Conservation (phyloP, 768 basidiomycete species). For the Boletus vinaceobasis region DNA sequence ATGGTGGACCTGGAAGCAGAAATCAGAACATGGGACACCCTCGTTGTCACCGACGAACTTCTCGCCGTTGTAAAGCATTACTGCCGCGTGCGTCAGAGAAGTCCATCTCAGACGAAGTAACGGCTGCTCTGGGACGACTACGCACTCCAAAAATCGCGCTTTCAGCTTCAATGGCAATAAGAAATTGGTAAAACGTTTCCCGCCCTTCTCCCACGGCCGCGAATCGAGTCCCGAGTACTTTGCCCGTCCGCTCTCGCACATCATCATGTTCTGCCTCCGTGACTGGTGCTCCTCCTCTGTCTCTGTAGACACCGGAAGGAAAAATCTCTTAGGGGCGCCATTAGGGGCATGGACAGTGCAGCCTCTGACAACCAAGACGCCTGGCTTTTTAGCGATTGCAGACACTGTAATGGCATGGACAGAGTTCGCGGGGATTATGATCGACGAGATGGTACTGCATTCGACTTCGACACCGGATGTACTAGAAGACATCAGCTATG, state of each 20-base stretch:
- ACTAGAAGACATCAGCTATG: constrained; percentile 39
- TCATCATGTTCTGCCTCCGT: constrained; percentile 54
- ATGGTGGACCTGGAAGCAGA: constrained; percentile 62
- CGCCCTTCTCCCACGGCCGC: constrained; percentile 54
- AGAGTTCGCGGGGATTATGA: constrained; percentile 70
- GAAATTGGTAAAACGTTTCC: constrained; percentile 38
- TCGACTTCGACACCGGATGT: constrained; percentile 79
- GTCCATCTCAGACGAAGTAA: constrained; percentile 81
- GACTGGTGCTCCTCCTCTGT: constrained; percentile 64
- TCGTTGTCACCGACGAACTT: constrained; percentile 46
- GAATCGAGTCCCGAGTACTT: constrained; percentile 76
- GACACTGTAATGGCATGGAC: constrained; percentile 70
- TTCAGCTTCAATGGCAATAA: constrained; percentile 25
- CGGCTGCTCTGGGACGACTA: constrained; percentile 85
- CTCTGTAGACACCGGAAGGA: constrained; percentile 68
- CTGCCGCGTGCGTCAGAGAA: constrained; percentile 87
- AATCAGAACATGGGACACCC: not conserved
- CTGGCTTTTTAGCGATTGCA: constrained; percentile 62
- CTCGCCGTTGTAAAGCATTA: constrained; percentile 96
- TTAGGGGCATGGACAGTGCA: constrained; percentile 76
- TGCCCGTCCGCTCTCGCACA: constrained; percentile 64
- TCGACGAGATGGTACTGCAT: constrained; percentile 52
- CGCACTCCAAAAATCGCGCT: constrained; percentile 68
- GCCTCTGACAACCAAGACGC: constrained; percentile 70
- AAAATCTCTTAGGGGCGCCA: constrained; percentile 65